Conservation (phyloP, 441 rosid genomes). For the Populus hybrid region DNA sequence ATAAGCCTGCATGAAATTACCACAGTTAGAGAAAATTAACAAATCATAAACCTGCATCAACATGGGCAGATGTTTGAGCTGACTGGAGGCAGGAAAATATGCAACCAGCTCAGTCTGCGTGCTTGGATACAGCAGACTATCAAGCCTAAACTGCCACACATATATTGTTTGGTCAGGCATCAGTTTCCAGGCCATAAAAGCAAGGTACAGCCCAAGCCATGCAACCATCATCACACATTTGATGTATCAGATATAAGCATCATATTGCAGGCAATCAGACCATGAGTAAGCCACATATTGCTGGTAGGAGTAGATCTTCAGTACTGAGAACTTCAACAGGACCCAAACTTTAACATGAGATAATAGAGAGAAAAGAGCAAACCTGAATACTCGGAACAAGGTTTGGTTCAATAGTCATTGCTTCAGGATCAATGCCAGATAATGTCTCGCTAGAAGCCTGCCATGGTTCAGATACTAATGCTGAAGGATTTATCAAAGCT, state of each 20-base stretch:
- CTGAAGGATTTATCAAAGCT: constrained; percentile 95
- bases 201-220: background rate
- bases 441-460: constrained; percentile 73
- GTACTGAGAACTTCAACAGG: background rate
- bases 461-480: constrained; percentile 91
- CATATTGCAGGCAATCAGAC: constrained; percentile 7
- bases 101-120: background rate
- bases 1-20: constrained; percentile 67
- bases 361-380: constrained; percentile 16
- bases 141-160: background rate
- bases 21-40: constrained; percentile 15
- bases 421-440: constrained; percentile 77
- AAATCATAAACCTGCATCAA: background rate
- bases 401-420: constrained; percentile 94
- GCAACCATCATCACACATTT: background rate
- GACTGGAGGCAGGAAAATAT: background rate
- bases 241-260: background rate
- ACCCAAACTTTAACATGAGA: constrained; percentile 1
- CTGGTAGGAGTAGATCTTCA: constrained; percentile 12
- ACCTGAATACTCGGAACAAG: constrained; percentile 95
- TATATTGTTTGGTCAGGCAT: background rate
- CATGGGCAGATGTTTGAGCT: background rate
- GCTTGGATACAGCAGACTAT: background rate
- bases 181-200: background rate
- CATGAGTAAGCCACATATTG: background rate